Conservation (phyloP, 1,139 yeast genomes). For the Saccharomyces pastorianus region DNA sequence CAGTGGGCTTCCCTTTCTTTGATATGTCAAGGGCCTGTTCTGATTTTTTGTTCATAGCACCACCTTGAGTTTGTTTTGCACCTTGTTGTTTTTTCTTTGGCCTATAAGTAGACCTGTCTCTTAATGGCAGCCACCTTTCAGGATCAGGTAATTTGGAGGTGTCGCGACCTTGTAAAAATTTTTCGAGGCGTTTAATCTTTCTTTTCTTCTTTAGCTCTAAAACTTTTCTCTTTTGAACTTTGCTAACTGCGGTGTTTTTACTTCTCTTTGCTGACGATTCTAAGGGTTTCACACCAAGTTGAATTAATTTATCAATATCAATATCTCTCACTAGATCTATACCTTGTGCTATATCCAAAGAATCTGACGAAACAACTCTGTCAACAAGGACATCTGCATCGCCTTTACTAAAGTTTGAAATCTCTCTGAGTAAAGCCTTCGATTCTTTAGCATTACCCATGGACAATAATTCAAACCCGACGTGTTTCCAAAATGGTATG, state of each 20-base stretch:
- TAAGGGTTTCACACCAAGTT: constrained; percentile 36
- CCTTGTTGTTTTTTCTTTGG: constrained; percentile 52
- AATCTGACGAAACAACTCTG: constrained; percentile 11
- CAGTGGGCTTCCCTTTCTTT: constrained; percentile 36
- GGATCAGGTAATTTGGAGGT: constrained; percentile 39
- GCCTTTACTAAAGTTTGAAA: constrained; percentile 4
- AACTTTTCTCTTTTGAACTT: constrained; percentile 21
- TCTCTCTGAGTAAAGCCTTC: constrained; percentile 16
- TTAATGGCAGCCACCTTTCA: constrained; percentile 88
- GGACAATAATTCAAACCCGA: constrained; percentile 41
- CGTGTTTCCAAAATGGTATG: constrained; percentile 37
- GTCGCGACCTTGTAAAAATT: constrained; percentile 39
- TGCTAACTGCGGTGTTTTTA: constrained; percentile 13
- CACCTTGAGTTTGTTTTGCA: constrained; percentile 59
- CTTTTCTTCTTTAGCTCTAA: constrained; percentile 34
- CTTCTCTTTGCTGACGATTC: constrained; percentile 20
- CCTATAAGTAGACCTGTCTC: constrained; percentile 74
- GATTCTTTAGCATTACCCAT: constrained; percentile 31
- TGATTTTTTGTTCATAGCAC: constrained; percentile 49
- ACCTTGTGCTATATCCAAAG: constrained; percentile 14
- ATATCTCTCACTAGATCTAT: constrained; percentile 37
- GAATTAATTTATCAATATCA: constrained; percentile 36
- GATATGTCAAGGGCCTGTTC: constrained; percentile 38
- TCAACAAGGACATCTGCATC: constrained; percentile 13
- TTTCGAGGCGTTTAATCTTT: constrained; percentile 35